A percentile compares a stretch with the other conserved stretches of the same genome.
These are phyloP conservation scores for Ceriops tagal DNA, from an alignment of 345 rosid genomes.

Conservation along the genomic window DNA sequence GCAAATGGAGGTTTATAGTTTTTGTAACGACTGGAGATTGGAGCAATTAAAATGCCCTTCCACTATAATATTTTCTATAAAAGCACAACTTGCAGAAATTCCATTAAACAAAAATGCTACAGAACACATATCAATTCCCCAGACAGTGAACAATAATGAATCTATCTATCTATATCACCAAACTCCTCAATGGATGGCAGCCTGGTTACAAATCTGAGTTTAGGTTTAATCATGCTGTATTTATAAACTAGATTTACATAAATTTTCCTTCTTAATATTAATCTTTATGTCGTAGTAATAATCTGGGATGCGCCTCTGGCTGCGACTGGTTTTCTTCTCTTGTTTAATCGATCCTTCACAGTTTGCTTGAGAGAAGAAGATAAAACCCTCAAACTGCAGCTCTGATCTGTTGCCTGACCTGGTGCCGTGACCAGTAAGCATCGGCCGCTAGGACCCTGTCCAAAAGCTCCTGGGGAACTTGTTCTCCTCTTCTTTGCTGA, in stretches of 20 bases:
- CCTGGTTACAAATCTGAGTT: not conserved
- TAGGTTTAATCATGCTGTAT: not conserved
- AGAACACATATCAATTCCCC: too few relatives aligned
- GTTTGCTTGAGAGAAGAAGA: not conserved
- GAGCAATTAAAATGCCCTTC: too few relatives aligned
- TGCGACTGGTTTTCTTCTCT: not conserved
- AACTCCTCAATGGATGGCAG: constrained; percentile 4
- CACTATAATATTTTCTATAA: too few relatives aligned
- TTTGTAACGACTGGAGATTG: too few relatives aligned
- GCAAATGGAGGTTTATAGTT: too few relatives aligned
- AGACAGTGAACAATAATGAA: not conserved
- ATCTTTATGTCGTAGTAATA: constrained; percentile 2
- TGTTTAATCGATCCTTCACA: not conserved
- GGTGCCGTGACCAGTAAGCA: constrained; percentile 29
- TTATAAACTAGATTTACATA: constrained; percentile 9
- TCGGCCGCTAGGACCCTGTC: constrained; percentile 30
- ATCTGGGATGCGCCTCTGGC: not conserved
- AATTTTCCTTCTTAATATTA: not conserved
- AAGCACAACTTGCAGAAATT: too few relatives aligned
- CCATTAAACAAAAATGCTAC: too few relatives aligned
- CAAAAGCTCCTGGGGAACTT: constrained; percentile 30
- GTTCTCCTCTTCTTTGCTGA: constrained; percentile 39
- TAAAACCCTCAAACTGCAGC: not conserved
- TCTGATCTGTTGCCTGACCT: constrained; percentile 18
- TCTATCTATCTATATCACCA: constrained; percentile 4